These are phyloP conservation scores for barley (Hordeum vulgare) DNA, from an alignment of 176 grass and related monocot species.

Conservation along the genomic window DNA sequence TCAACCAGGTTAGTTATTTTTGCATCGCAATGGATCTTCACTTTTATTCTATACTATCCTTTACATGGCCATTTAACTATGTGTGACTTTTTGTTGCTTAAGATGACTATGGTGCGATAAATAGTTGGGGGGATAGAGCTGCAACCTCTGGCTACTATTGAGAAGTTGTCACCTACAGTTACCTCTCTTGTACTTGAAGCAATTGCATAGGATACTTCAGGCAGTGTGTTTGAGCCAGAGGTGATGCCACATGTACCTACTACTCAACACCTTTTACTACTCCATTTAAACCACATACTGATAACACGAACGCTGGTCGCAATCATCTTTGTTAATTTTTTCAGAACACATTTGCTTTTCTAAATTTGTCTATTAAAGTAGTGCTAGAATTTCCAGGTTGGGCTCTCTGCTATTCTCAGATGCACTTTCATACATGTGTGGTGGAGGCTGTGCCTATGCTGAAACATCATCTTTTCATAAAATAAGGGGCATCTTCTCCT, in stretches of 20 bases:
- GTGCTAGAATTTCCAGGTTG: too few relatives aligned
- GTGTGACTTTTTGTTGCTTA: slow-evolving; percentile 23
- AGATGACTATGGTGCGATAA: slow-evolving; percentile 93
- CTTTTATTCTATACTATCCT: slow-evolving; percentile 21
- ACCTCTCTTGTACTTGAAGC: slow-evolving; percentile 71
- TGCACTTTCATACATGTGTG: too few relatives aligned
- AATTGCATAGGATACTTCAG: slow-evolving; percentile 86
- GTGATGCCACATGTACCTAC: too few relatives aligned
- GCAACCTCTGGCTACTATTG: slow-evolving; percentile 31
- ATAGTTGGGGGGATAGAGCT: slow-evolving; percentile 61
- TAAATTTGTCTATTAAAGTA: too few relatives aligned
- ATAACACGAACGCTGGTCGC: too few relatives aligned
- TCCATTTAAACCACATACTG: too few relatives aligned
- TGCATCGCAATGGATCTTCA: background rate
- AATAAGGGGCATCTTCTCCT: background rate
- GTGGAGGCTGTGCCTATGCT: background rate
- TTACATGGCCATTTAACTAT: slow-evolving; percentile 19
- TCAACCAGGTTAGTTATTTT: slow-evolving; percentile 78
- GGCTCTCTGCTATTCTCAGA: too few relatives aligned
- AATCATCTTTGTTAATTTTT: too few relatives aligned
- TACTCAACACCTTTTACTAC: too few relatives aligned
- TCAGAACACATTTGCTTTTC: too few relatives aligned
- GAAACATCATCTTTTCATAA: background rate
- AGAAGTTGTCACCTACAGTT: slow-evolving; percentile 37
- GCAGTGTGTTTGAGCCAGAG: slow-evolving; percentile 75